These are phyloP conservation scores for Flaveria sonorensis DNA, from an alignment of 129 eudicot species.

Conservation along the genomic window DNA sequence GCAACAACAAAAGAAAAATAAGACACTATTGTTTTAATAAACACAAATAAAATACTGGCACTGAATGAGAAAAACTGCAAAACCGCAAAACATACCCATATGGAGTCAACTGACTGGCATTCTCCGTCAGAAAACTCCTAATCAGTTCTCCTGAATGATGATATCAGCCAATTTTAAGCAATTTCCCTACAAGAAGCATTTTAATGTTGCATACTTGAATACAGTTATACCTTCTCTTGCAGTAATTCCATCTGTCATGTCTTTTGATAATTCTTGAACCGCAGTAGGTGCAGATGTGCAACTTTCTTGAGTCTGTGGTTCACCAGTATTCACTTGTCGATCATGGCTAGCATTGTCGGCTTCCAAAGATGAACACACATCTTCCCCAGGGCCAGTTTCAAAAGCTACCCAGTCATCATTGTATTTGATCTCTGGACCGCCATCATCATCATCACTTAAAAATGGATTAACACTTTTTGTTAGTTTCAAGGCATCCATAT, in stretches of 20 bases:
- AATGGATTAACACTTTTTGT: conserved; percentile 41
- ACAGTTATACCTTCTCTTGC: conserved; percentile 50
- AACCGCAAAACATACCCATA: conserved; percentile 62
- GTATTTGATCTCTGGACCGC: conserved; percentile 17
- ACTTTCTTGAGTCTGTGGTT: conserved; percentile 16
- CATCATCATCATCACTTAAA: conserved; percentile 34
- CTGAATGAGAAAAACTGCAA: conserved; percentile 24
- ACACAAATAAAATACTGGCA: not conserved
- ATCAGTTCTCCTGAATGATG: conserved; percentile 63
- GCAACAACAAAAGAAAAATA: conserved; percentile 34
- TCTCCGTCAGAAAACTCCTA: conserved; percentile 56
- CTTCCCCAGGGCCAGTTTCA: conserved; percentile 23
- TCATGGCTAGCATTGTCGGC: conserved; percentile 23
- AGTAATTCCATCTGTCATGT: conserved; percentile 39
- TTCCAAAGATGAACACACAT: not conserved
- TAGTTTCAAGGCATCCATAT: conserved; percentile 48
- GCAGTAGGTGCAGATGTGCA: conserved; percentile 20
- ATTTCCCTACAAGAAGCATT: conserved; percentile 16
- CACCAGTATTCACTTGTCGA: conserved; percentile 27
- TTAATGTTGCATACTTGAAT: conserved; percentile 3
- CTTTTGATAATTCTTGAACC: conserved; percentile 42
- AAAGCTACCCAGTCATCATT: conserved; percentile 37
- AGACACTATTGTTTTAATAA: not conserved
- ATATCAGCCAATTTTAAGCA: conserved; percentile 28
- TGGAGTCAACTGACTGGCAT: conserved; percentile 78